phyloP scores from a whole-genome alignment of 208 protist genomes.

The Trichomonas tenax region DNA sequence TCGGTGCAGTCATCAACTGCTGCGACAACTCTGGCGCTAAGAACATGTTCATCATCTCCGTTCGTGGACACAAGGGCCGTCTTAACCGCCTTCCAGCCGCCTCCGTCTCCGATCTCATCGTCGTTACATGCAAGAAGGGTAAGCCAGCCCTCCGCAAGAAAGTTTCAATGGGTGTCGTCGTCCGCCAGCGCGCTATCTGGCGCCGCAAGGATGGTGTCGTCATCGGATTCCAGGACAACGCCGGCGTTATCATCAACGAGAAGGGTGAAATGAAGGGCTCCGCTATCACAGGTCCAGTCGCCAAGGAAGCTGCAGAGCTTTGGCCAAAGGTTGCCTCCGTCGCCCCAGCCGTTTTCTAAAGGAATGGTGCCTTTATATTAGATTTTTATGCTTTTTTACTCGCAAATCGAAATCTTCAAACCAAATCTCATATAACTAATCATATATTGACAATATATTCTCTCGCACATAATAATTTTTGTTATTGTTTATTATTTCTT shows the following conservation, averaged over 20 bases:
- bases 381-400: too few species aligned
- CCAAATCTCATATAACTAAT: too few species aligned
- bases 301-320: slow-evolving; percentile 97
- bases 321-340: slow-evolving; percentile 95
- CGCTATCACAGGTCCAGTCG: slow-evolving; percentile 93
- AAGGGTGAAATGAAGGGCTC: slow-evolving; percentile 99
- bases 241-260: slow-evolving; percentile 97
- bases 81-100: slow-evolving; percentile 93
- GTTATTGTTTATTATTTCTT: too few species aligned
- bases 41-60: slow-evolving; percentile 98
- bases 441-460: too few species aligned
- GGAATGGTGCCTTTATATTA: neutral
- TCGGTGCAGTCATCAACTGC: slow-evolving; percentile 95
- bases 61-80: slow-evolving; percentile 84
- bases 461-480: too few species aligned
- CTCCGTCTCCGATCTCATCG: slow-evolving; percentile 90
- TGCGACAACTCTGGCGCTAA: slow-evolving; percentile 99
- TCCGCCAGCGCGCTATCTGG: slow-evolving; percentile 93
- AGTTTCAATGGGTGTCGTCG: slow-evolving; percentile 49
- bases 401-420: too few species aligned
- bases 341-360: slow-evolving; percentile 77
- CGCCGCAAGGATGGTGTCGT: slow-evolving; percentile 85
- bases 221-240: slow-evolving; percentile 98
- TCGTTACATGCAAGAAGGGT: slow-evolving; percentile 98
- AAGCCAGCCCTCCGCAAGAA: slow-evolving; percentile 99